Conservation (phyloP, 345 rosid species). For the Psidium friedrichsthalianum region DNA sequence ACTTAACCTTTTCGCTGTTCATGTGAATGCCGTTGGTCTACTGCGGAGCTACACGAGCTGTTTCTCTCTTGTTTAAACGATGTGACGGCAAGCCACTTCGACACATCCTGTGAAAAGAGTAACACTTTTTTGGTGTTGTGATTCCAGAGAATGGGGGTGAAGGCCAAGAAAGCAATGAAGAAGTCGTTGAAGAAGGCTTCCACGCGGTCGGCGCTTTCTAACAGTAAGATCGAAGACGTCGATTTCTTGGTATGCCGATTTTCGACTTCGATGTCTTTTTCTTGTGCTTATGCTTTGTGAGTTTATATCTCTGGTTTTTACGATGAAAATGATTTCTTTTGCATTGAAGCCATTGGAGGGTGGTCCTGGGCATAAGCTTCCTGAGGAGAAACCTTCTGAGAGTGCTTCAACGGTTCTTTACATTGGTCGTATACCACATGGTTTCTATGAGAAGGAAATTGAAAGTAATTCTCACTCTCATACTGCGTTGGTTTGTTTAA, state of each 20-base stretch:
- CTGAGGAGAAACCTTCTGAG: slow-evolving; percentile 18
- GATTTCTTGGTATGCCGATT: slow-evolving; percentile 63
- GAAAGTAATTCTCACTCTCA: slow-evolving; percentile 25
- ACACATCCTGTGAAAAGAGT: not conserved
- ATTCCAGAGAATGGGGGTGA: slow-evolving; percentile 42
- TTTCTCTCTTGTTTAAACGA: not conserved
- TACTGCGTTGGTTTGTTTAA: not conserved
- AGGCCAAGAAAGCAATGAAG: slow-evolving; percentile 61
- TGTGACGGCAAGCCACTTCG: not conserved
- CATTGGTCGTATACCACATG: slow-evolving; percentile 87
- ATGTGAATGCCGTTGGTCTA: not conserved
- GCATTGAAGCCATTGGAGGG: slow-evolving; percentile 70
- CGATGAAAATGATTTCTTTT: not conserved
- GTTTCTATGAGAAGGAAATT: slow-evolving; percentile 87
- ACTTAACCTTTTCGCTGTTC: too few species aligned
- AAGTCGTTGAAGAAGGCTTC: slow-evolving; percentile 47
- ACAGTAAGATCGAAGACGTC: slow-evolving; percentile 19
- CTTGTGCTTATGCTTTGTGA: not conserved
- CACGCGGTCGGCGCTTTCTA: slow-evolving; percentile 9
- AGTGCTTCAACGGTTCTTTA: slow-evolving; percentile 52
- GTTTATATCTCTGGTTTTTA: not conserved
- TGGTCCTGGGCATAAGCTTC: slow-evolving; percentile 48
- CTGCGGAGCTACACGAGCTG: not conserved
- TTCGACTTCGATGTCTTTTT: not conserved
- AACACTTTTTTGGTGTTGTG: not conserved